Evolutionary conservation across 2,329 filamentous ascomycete species (phyloP).

Genomic region (Aspergillus nomiae): DNA sequence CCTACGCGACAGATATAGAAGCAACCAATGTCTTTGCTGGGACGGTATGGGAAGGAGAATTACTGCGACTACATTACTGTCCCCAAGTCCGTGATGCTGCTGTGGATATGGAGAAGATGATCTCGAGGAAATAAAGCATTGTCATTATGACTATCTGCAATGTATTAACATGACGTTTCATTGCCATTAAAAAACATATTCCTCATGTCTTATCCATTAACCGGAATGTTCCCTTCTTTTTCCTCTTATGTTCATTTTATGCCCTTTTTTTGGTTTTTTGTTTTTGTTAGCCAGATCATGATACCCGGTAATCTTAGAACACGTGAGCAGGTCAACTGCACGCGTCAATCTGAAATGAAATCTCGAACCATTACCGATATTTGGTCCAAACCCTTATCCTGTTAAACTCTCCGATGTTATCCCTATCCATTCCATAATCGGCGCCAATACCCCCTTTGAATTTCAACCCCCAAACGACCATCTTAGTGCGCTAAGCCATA

Average conservation of each 20-base stretch:
- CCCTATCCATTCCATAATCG: not conserved
- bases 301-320: not conserved
- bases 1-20: conserved; percentile 73
- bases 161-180: conserved; percentile 1
- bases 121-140: conserved; percentile 37
- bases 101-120: conserved; percentile 67
- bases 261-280: not conserved
- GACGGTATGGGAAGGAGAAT: conserved; percentile 91
- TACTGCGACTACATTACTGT: conserved; percentile 82
- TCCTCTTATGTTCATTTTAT: not conserved
- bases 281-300: not conserved
- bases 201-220: not conserved
- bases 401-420: not conserved
- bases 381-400: not conserved
- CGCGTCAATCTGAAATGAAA: not conserved
- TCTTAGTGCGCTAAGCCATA: not conserved
- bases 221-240: not conserved
- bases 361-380: not conserved
- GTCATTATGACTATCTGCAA: conserved; percentile 15
- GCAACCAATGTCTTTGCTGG: conserved; percentile 86
- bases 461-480: not conserved
- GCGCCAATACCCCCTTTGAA: not conserved
- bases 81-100: conserved; percentile 80
- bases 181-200: not conserved
- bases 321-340: conserved; percentile 2